Evolutionary conservation across 495 filamentous ascomycete genomes (phyloP).

Genomic region (Collariella sp.): DNA sequence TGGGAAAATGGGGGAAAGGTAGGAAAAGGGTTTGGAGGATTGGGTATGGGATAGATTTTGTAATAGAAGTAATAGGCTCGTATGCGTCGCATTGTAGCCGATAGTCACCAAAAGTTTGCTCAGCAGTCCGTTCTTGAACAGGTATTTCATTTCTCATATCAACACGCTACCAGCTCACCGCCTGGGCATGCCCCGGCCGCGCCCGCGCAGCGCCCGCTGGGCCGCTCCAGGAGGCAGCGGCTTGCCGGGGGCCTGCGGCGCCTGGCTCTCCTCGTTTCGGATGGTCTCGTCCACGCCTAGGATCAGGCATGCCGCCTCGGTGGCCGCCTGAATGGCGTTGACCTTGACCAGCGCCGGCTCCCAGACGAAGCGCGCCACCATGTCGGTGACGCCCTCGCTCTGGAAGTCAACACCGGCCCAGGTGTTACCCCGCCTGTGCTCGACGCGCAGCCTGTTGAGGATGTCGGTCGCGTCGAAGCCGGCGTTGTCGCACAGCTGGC

Average conservation of each 20-base stretch:
- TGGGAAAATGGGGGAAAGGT: too few species aligned
- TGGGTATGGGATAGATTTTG: neutral
- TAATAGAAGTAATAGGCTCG: too few species aligned
- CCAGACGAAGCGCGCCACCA: conserved; percentile 92
- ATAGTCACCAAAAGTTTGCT: neutral
- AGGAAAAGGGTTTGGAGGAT: neutral
- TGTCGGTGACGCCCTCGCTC: conserved; percentile 84
- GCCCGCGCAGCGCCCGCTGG: conserved; percentile 78
- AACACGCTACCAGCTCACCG: conserved; percentile 41
- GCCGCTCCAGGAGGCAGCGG: conserved; percentile 85
- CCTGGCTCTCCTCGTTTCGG: conserved; percentile 83
- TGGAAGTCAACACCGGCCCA: conserved; percentile 97
- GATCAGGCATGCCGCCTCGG: conserved; percentile 90
- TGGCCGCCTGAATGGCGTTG: conserved; percentile 92
- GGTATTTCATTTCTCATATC: conserved; percentile 15
- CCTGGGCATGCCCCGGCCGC: conserved; percentile 87
- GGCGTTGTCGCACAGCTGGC: conserved; percentile 95
- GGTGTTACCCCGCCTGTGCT: conserved; percentile 79
- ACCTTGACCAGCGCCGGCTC: conserved; percentile 93
- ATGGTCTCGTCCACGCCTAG: conserved; percentile 96
- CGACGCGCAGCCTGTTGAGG: conserved; percentile 85
- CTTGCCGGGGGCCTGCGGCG: conserved; percentile 67
- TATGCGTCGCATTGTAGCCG: too few species aligned
- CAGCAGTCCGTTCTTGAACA: neutral
- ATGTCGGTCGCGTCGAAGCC: conserved; percentile 98